phyloP scores from a whole-genome alignment of 1,284 basidiomycete genomes.

The Ganoderma lingzhi region DNA sequence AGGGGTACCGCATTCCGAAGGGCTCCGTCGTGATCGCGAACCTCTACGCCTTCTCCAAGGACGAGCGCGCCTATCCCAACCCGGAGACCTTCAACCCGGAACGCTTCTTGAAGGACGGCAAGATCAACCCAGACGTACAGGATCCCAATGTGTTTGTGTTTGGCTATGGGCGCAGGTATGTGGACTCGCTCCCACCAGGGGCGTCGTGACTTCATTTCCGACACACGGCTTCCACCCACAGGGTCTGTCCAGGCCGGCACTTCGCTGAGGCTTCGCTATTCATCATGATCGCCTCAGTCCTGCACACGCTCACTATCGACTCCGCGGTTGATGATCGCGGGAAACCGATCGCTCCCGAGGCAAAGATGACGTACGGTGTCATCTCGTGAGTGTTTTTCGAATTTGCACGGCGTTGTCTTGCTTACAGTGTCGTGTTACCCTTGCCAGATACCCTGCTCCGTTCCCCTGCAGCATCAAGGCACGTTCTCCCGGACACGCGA shows the following conservation, averaged over 20 bases:
- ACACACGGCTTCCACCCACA: not conserved
- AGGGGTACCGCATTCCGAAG: constrained; percentile 41
- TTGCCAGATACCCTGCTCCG: constrained; percentile 8
- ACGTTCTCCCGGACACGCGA: not conserved
- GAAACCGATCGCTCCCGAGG: constrained; percentile 11
- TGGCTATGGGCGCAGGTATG: constrained; percentile 47
- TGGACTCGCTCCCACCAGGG: not conserved
- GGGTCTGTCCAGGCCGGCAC: constrained; percentile 36
- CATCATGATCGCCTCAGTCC: constrained; percentile 23
- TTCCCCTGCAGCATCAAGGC: constrained; percentile 20
- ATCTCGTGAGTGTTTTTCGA: constrained; percentile 10
- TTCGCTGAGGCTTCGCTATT: constrained; percentile 32
- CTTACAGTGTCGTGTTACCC: too few relatives aligned
- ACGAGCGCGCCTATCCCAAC: constrained; percentile 41
- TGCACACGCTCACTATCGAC: constrained; percentile 22
- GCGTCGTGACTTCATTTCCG: not conserved
- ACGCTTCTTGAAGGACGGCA: constrained; percentile 46
- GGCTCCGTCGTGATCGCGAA: constrained; percentile 40
- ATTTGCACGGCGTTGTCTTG: not conserved
- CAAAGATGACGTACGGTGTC: constrained; percentile 17
- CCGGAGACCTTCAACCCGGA: constrained; percentile 48
- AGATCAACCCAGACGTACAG: constrained; percentile 39
- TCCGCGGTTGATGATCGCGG: constrained; percentile 11
- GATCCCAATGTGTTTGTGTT: constrained; percentile 43
- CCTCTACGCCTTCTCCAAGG: constrained; percentile 39